Conservation (phyloP, 78 protist species). For the Guillardia theta region DNA sequence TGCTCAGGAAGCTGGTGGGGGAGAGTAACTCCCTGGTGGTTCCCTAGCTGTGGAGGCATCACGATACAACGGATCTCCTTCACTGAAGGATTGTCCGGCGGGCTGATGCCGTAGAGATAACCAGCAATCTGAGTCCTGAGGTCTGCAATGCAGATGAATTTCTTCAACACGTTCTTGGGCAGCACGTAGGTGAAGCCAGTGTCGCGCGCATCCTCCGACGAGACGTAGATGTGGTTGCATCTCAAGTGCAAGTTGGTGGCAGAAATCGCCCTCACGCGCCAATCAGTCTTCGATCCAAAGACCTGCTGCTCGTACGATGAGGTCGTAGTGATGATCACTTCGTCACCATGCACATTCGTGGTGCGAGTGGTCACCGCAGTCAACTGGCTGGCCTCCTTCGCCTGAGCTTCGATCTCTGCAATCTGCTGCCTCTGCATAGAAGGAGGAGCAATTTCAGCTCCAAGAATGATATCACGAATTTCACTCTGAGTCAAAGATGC, state of each 20-base stretch:
- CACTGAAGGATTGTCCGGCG: constrained; percentile 95
- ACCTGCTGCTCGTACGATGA: constrained; percentile 89
- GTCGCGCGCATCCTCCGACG: constrained; percentile 87
- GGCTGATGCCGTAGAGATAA: constrained; percentile 92
- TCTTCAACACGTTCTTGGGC: constrained; percentile 97
- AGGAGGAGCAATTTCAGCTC: constrained; percentile 99
- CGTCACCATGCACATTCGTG: constrained; percentile 94
- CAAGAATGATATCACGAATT: constrained; percentile 99
- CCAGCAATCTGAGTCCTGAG: constrained; percentile 97
- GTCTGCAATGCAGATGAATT: constrained; percentile 91
- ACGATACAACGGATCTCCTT: constrained; percentile 97
- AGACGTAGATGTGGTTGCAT: constrained; percentile 96
- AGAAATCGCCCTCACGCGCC: constrained; percentile 98
- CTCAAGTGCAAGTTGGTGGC: constrained; percentile 97
- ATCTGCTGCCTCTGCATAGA: constrained; percentile 93
- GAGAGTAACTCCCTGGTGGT: constrained; percentile 89
- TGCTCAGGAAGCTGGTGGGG: constrained; percentile 92
- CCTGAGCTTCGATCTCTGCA: constrained; percentile 96
- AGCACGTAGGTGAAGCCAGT: constrained; percentile 93
- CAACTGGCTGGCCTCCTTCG: constrained; percentile 62
- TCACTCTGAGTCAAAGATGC: constrained; percentile 97
- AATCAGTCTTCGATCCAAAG: constrained; percentile 89
- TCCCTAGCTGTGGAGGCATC: constrained; percentile 98
- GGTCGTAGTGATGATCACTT: constrained; percentile 91
- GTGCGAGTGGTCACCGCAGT: constrained; percentile 90